Base-by-base conservation (phyloP, 192 early-diverging fungal species). In the Blastocladiella britannica region DNA sequence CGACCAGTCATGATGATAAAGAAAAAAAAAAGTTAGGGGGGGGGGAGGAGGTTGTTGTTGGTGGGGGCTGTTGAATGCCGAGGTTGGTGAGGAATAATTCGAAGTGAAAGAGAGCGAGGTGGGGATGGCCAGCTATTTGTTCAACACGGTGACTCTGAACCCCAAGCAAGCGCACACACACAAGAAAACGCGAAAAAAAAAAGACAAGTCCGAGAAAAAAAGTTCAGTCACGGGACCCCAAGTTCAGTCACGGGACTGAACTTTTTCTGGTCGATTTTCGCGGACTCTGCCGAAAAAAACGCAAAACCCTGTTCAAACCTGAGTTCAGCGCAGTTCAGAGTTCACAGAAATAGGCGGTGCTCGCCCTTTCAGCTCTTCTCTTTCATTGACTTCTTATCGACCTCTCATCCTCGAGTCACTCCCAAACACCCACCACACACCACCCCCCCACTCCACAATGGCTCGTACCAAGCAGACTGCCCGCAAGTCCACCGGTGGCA, bases 401-500 rank as follows among this genome's bases (percentile, higher is more conserved):
- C n/a, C n/a, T n/a, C n/a, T n/a, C n/a, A n/a, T 47, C 37, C 37
- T 20, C 15, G 15, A 47, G 37, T 47, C 37, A 47, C n/a, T 58
- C 28, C 23, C 20, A 15, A 15, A 5, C 23, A 2, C 24, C 5
- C 29, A 58, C 37, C 5, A 20, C 28, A 37, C n/a, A 2, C 20
- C 12, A 1, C 5, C 43, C 4, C 23, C n/a, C 29, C 3, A 23
- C 53, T 25, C 51, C 28, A 58, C 59, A 29, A 83, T 80, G 76
- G 77, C 82, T 55, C 71, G 80, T 59, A 84, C 82, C 67, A 85
- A 93, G 77, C 93, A 97, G 72, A 97, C 91, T 53, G 91, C 93
- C 47, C 86, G 93, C 72, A 97, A 97, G 75, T 95, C 91, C 52
- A 97, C 94, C 59, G 94, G 94, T 71, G 94, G 94, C 66, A 97